These are phyloP conservation scores for Aspergillus caelatus DNA, from an alignment of 2,329 filamentous ascomycete species.

Conservation along the genomic window DNA sequence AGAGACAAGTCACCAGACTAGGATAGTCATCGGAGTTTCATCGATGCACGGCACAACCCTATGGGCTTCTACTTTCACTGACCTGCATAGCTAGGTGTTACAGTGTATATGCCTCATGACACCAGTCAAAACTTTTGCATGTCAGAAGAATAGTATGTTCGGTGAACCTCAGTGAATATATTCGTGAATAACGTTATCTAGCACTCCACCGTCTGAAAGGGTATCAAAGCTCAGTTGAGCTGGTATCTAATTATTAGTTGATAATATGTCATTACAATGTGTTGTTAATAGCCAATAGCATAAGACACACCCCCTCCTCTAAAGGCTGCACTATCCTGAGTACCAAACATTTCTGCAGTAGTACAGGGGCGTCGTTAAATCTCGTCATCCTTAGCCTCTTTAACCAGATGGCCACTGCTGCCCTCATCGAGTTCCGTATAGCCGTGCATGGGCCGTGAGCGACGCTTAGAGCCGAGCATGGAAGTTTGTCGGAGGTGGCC, in stretches of 20 bases:
- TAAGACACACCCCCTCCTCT: neutral
- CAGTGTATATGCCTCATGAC: neutral
- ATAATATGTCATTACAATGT: neutral
- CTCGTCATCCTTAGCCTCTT: neutral
- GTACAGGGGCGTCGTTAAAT: neutral
- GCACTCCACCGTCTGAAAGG: neutral
- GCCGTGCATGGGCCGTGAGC: neutral
- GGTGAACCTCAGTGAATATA: neutral
- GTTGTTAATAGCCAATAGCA: neutral
- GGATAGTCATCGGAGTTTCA: neutral
- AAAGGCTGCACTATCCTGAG: too few relatives aligned
- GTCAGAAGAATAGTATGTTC: neutral
- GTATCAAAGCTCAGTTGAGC: neutral
- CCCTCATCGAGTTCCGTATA: constrained; percentile 3
- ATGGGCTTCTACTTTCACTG: neutral
- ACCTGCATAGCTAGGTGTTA: neutral
- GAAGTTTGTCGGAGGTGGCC: constrained; percentile 4
- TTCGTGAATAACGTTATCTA: neutral
- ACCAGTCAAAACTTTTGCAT: neutral
- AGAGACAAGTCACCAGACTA: neutral
- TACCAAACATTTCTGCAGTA: neutral
- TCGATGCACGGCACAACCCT: neutral
- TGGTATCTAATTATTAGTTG: neutral
- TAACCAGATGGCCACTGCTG: neutral
- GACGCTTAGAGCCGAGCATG: constrained; percentile 1